phyloP scores from a whole-genome alignment of 2,329 filamentous ascomycete species.

The Cryphonectria nitschkei region DNA sequence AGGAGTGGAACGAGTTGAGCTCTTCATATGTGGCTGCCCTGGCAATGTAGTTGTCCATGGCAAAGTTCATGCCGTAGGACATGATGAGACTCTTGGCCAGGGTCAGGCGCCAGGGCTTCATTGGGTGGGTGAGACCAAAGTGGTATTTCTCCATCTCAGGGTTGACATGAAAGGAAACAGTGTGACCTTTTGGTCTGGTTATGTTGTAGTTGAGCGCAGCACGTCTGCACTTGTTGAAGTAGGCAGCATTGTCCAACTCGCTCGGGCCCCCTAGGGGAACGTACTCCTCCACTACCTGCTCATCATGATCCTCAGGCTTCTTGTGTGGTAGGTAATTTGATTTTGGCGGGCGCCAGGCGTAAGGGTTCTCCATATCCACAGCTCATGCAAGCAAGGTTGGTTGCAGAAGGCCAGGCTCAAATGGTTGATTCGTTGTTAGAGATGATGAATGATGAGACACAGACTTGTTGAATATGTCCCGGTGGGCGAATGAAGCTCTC shows the following conservation, averaged over 20 bases:
- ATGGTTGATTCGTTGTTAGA: not conserved
- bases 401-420: not conserved
- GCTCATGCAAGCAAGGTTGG: not conserved
- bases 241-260: conserved; percentile 60
- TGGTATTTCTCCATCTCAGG: conserved; percentile 94
- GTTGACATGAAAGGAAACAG: conserved; percentile 94
- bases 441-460: not conserved
- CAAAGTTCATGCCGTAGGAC: conserved; percentile 92
- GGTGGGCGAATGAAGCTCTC: not conserved
- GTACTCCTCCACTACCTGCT: conserved; percentile 56
- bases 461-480: not conserved
- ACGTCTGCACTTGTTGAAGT: conserved; percentile 61
- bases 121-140: conserved; percentile 94
- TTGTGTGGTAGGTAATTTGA: conserved; percentile 65
- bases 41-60: conserved; percentile 92
- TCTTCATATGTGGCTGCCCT: conserved; percentile 86
- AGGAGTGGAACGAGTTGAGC: conserved; percentile 82
- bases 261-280: conserved; percentile 53
- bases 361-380: conserved; percentile 41
- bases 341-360: conserved; percentile 58
- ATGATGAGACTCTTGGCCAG: conserved; percentile 94
- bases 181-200: conserved; percentile 80
- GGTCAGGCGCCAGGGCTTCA: conserved; percentile 98
- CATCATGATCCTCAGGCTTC: conserved; percentile 47
- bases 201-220: conserved; percentile 68